Conservation (phyloP, 2,329 filamentous ascomycete genomes). For the Phyllosticta capitalensis region DNA sequence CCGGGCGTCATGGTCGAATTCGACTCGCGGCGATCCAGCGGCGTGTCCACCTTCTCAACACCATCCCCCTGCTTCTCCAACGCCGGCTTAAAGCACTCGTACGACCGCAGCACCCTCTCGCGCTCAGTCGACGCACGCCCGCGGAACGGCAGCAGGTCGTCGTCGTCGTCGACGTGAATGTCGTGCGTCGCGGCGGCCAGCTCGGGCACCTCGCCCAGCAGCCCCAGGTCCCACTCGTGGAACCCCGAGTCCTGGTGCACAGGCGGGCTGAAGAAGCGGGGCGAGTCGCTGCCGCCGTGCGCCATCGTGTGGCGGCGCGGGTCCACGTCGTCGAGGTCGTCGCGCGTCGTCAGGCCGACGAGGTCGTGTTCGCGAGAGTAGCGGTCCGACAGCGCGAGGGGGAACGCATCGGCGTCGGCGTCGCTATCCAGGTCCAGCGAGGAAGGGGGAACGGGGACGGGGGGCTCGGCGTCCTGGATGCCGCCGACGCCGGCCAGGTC, state of each 20-base stretch:
- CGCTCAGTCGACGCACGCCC: neutral
- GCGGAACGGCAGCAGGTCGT: neutral
- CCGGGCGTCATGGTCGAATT: neutral
- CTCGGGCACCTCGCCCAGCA: neutral
- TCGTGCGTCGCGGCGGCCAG: neutral
- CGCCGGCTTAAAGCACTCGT: neutral
- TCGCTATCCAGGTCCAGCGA: neutral
- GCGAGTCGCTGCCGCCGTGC: neutral
- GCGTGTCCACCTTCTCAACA: neutral
- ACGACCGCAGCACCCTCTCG: neutral
- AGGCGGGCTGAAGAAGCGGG: slow-evolving; percentile 17
- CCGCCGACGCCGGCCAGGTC: neutral
- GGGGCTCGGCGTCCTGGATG: neutral
- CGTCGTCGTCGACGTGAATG: neutral
- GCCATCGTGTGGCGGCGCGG: neutral
- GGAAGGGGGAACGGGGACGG: neutral
- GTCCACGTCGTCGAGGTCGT: slow-evolving; percentile 17
- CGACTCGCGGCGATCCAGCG: neutral
- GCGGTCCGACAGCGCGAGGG: slow-evolving; percentile 13
- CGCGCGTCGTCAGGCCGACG: slow-evolving; percentile 11
- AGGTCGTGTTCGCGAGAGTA: slow-evolving; percentile 14
- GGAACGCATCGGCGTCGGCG: slow-evolving; percentile 14
- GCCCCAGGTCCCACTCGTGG: slow-evolving; percentile 16
- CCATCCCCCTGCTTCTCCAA: neutral
- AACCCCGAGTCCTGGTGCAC: slow-evolving; percentile 29